These are phyloP conservation scores for Phytopythium montanum DNA, from an alignment of 352 stramenopile genomes.

Conservation along the genomic window DNA sequence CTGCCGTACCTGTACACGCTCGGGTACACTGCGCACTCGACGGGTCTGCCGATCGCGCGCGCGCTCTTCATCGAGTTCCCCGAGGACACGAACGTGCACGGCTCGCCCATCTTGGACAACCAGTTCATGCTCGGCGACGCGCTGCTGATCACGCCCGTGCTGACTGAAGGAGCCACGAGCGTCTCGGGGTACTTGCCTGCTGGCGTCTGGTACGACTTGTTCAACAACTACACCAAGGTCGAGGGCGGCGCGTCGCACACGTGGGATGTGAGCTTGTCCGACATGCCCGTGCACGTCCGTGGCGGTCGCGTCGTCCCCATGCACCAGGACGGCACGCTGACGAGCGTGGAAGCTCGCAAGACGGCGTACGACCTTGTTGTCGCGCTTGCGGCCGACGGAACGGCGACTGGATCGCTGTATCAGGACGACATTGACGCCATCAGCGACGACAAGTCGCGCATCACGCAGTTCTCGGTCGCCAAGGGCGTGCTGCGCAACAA, in stretches of 20 bases:
- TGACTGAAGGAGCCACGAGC: constrained; percentile 38
- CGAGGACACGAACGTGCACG: constrained; percentile 26
- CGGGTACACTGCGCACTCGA: constrained; percentile 45
- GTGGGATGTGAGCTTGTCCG: constrained; percentile 39
- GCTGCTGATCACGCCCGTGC: constrained; percentile 51
- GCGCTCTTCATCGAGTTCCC: constrained; percentile 70
- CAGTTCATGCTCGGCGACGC: constrained; percentile 60
- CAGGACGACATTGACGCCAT: constrained; percentile 29
- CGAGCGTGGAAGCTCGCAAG: constrained; percentile 31
- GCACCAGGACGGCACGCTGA: constrained; percentile 41
- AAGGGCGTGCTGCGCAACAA: constrained; percentile 1
- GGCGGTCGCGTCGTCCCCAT: constrained; percentile 44
- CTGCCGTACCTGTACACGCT: constrained; percentile 81
- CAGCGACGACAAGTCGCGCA: constrained; percentile 1
- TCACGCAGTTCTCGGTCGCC: constrained; percentile 1
- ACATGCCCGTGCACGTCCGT: constrained; percentile 56
- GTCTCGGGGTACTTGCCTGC: constrained; percentile 41
- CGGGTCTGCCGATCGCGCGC: constrained; percentile 45
- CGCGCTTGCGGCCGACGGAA: constrained; percentile 18
- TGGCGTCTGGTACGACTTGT: constrained; percentile 58
- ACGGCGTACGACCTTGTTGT: constrained; percentile 55
- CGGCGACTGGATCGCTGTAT: constrained; percentile 41
- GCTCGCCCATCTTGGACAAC: constrained; percentile 20
- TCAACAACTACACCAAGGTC: constrained; percentile 36
- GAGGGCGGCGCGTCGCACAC: constrained; percentile 23